A percentile compares a stretch with the other conserved stretches of the same genome.
Conservation (phyloP, 148 eudicot genomes). For the Linanthus parryae region DNA sequence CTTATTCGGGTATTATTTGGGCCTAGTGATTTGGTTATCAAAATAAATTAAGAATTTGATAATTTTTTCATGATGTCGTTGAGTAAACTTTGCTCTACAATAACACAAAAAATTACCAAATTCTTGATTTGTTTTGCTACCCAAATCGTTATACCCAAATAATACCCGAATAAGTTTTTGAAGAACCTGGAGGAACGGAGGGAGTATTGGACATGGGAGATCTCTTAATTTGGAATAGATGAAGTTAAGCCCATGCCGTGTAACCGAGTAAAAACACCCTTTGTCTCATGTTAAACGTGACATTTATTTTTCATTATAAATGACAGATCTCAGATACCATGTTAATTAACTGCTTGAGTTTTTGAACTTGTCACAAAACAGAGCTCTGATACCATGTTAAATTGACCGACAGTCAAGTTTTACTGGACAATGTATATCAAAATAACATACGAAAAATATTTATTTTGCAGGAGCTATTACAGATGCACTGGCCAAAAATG, state of each 20-base stretch:
- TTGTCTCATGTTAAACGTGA: neutral
- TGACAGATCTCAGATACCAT: neutral
- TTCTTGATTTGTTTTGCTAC: too few relatives aligned
- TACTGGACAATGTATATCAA: neutral
- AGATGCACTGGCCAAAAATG: constrained; percentile 31
- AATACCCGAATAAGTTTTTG: too few relatives aligned
- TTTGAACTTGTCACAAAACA: neutral
- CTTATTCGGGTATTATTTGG: neutral
- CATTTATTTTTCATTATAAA: neutral
- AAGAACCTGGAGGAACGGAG: too few relatives aligned
- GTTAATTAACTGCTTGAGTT: neutral
- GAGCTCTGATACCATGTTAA: neutral
- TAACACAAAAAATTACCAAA: too few relatives aligned
- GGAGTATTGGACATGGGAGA: too few relatives aligned
- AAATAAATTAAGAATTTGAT: too few relatives aligned
- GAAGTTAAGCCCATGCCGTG: too few relatives aligned
- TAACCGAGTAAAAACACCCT: too few relatives aligned
- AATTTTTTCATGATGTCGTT: too few relatives aligned
- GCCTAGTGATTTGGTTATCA: neutral
- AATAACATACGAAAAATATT: neutral
- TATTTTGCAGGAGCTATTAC: constrained; percentile 26
- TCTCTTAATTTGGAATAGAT: too few relatives aligned
- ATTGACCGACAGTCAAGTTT: neutral
- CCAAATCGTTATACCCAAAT: too few relatives aligned
- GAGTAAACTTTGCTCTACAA: too few relatives aligned